Percentiles rank a stretch among this genome's conserved stretches.
phyloP scores from a whole-genome alignment of 495 filamentous ascomycete species.

The Hypoxylon trugodes region DNA sequence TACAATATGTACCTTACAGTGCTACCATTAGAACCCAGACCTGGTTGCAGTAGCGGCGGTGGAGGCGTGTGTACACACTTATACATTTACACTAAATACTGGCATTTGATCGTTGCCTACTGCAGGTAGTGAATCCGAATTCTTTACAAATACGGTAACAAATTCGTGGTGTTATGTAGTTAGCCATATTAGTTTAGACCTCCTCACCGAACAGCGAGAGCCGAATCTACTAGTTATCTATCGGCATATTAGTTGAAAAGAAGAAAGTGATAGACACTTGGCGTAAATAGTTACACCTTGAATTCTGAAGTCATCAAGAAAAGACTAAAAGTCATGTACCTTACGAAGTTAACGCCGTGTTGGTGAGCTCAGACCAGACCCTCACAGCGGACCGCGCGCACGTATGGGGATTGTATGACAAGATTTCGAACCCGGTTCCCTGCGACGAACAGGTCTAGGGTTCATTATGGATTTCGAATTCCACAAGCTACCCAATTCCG shows the following conservation, averaged over 20 bases:
- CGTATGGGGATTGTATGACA: slow-evolving; percentile 32
- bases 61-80: slow-evolving; percentile 1
- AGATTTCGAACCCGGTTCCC: slow-evolving; percentile 21
- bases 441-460: too few species aligned
- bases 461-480: too few species aligned
- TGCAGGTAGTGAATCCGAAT: slow-evolving; percentile 11
- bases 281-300: neutral
- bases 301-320: too few species aligned
- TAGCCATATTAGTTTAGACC: slow-evolving; percentile 1
- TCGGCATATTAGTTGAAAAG: neutral
- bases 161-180: slow-evolving; percentile 3
- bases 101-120: slow-evolving; percentile 8
- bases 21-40: slow-evolving; percentile 8
- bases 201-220: neutral
- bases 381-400: slow-evolving; percentile 33
- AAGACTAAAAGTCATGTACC: too few species aligned
- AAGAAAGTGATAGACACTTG: neutral
- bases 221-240: neutral
- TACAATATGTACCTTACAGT: slow-evolving; percentile 8
- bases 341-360: too few species aligned
- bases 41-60: slow-evolving; percentile 4
- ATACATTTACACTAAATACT: neutral
- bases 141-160: slow-evolving; percentile 20
- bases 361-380: slow-evolving; percentile 16
- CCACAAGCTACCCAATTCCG: too few species aligned